Evolutionary conservation across 441 rosid genomes (phyloP).

Genomic region (Bocquillonia castaneifolia): DNA sequence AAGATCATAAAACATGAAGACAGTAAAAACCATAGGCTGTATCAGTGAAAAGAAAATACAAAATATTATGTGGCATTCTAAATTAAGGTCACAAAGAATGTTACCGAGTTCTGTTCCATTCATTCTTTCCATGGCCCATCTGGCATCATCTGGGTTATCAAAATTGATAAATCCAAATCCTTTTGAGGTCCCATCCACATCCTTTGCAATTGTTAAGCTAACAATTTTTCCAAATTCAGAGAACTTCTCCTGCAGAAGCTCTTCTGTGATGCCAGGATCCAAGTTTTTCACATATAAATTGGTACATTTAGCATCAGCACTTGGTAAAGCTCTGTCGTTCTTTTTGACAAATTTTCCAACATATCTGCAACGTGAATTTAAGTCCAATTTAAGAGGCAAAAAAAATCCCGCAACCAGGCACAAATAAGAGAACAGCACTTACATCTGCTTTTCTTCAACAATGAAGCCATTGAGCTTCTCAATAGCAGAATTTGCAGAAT

Average conservation of each 20-base stretch:
- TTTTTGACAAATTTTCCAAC: constrained; percentile 64
- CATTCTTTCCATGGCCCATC: constrained; percentile 50
- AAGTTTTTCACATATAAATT: constrained; percentile 74
- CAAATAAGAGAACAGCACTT: constrained; percentile 23
- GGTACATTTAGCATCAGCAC: constrained; percentile 30
- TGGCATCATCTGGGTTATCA: constrained; percentile 53
- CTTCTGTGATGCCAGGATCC: constrained; percentile 45
- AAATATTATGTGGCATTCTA: neutral
- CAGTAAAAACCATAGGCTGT: neutral
- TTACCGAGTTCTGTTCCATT: constrained; percentile 47
- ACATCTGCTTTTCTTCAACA: constrained; percentile 57
- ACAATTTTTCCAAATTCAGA: constrained; percentile 58
- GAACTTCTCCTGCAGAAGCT: constrained; percentile 42
- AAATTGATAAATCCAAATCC: constrained; percentile 84
- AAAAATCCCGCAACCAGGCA: neutral
- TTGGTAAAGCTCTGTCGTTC: constrained; percentile 42
- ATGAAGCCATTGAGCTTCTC: constrained; percentile 44
- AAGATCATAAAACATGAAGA: neutral
- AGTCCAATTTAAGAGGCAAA: neutral
- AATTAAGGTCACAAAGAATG: constrained; percentile 3
- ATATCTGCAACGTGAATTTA: constrained; percentile 33
- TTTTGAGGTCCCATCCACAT: constrained; percentile 52
- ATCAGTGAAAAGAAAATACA: neutral
- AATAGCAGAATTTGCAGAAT: constrained; percentile 57
- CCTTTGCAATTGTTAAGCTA: constrained; percentile 51